These are phyloP conservation scores for Diaporthe velutina DNA, from an alignment of 2,329 filamentous ascomycete genomes.

Conservation along the genomic window DNA sequence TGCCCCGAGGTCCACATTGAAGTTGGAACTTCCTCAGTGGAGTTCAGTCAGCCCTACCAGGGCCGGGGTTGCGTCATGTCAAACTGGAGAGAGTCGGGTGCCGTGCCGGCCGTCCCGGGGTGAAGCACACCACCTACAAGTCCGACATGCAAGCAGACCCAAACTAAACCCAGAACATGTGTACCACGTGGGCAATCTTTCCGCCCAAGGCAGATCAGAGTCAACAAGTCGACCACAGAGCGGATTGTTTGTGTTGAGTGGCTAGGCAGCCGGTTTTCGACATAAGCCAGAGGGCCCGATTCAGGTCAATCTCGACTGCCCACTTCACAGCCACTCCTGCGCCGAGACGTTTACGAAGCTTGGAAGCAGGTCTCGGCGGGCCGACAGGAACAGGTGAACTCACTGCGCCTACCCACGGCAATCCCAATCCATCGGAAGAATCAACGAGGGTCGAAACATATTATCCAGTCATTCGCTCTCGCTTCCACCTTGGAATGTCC, in stretches of 20 bases:
- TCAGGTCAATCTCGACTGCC: neutral
- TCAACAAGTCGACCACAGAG: neutral
- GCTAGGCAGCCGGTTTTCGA: neutral
- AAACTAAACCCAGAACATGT: neutral
- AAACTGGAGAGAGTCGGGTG: too few relatives aligned
- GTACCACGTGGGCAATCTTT: neutral
- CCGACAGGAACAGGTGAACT: neutral
- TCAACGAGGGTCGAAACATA: too few relatives aligned
- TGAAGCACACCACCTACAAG: neutral
- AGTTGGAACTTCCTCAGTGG: neutral
- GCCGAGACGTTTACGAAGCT: constrained; percentile 31
- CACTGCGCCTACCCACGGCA: neutral
- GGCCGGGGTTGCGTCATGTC: neutral
- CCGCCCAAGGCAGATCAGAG: neutral
- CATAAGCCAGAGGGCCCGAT: neutral
- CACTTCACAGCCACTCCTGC: constrained; percentile 34
- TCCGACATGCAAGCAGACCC: neutral
- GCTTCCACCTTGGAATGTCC: neutral
- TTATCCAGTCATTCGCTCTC: too few relatives aligned
- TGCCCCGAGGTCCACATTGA: neutral
- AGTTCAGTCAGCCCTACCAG: constrained; percentile 1
- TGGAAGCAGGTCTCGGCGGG: constrained; percentile 20
- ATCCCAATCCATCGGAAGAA: neutral
- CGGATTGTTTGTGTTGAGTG: neutral
- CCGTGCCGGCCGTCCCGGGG: neutral